Percentiles rank a stretch among this genome's conserved stretches.
phyloP scores from a whole-genome alignment of 768 basidiomycete genomes.

The Suillus subluteus region DNA sequence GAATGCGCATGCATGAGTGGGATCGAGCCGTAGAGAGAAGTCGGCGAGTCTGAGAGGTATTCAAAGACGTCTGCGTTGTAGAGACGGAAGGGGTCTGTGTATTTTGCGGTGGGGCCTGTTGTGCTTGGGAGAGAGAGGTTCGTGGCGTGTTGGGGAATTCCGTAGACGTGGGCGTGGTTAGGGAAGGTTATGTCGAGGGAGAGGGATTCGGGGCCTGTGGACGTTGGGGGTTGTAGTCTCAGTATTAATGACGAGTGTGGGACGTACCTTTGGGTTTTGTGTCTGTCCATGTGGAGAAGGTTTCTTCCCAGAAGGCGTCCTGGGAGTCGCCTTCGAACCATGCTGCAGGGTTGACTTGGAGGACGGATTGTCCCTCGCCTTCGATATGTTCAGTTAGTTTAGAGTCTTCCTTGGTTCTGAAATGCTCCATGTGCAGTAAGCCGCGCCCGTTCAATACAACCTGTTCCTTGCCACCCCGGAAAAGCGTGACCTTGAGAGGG shows the following conservation, averaged over 20 bases:
- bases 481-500: conserved; percentile 76
- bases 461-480: conserved; percentile 77
- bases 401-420: conserved; percentile 63
- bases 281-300: conserved; percentile 86
- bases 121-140: conserved; percentile 88
- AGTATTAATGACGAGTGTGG: too few relatives aligned
- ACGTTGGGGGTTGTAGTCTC: conserved; percentile 8
- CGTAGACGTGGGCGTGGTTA: conserved; percentile 87
- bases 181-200: conserved; percentile 94
- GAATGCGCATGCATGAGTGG: conserved; percentile 95
- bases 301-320: conserved; percentile 90
- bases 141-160: conserved; percentile 96
- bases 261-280: conserved; percentile 89
- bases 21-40: conserved; percentile 89
- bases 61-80: conserved; percentile 98
- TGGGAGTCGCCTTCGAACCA: conserved; percentile 93
- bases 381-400: conserved; percentile 42
- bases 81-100: conserved; percentile 90
- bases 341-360: conserved; percentile 55
- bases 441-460: conserved; percentile 89
- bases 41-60: conserved; percentile 79
- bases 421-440: conserved; percentile 98
- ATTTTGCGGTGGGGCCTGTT: conserved; percentile 73
- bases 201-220: conserved; percentile 88
- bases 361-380: conserved; percentile 48